phyloP scores from a whole-genome alignment of 768 basidiomycete genomes.

The Lactarius hatsudake region DNA sequence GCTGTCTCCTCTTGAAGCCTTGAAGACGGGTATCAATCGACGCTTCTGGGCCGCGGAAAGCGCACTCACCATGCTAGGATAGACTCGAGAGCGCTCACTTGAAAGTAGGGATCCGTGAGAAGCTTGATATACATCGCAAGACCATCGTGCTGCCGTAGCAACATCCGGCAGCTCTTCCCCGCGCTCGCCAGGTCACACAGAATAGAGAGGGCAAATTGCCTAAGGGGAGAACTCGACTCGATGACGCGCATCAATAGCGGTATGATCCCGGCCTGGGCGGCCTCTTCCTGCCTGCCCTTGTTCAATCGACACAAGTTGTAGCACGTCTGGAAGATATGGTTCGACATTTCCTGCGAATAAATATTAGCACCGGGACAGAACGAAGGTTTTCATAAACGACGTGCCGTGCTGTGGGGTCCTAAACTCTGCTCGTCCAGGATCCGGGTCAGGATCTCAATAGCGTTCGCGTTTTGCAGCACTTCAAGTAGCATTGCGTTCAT shows the following conservation, averaged over 20 bases:
- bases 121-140: slow-evolving; percentile 74
- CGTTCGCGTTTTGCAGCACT: slow-evolving; percentile 92
- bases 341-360: slow-evolving; percentile 44
- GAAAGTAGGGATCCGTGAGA: slow-evolving; percentile 84
- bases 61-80: slow-evolving; percentile 77
- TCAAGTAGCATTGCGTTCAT: slow-evolving; percentile 90
- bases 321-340: slow-evolving; percentile 93
- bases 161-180: slow-evolving; percentile 84
- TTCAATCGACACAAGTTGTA: slow-evolving; percentile 95
- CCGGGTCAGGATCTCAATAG: slow-evolving; percentile 79
- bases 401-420: slow-evolving; percentile 59
- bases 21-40: background rate
- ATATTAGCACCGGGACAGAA: background rate
- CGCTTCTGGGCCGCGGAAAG: background rate
- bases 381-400: slow-evolving; percentile 33
- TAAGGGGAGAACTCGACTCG: slow-evolving; percentile 79
- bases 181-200: slow-evolving; percentile 95
- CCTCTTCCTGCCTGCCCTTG: slow-evolving; percentile 73
- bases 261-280: slow-evolving; percentile 88
- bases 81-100: slow-evolving; percentile 88
- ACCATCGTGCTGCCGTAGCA: slow-evolving; percentile 95
- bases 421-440: too few relatives aligned
- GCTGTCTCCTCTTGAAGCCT: slow-evolving; percentile 96
- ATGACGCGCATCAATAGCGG: slow-evolving; percentile 89
- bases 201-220: slow-evolving; percentile 96